Conservation (phyloP, 306 rosid genomes). For the Quillaja saponaria region DNA sequence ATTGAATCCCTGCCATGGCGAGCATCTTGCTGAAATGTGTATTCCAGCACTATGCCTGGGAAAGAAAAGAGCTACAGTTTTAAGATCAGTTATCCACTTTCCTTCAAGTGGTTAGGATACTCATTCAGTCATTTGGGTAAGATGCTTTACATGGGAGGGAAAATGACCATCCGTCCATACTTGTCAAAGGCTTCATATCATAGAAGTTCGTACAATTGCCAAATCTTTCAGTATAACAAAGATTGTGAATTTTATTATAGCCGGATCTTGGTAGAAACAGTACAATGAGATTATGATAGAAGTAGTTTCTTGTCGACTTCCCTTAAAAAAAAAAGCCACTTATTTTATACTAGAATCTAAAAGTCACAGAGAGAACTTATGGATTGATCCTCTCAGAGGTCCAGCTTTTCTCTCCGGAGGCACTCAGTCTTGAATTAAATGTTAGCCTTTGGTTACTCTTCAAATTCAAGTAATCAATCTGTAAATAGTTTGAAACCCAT, state of each 20-base stretch:
- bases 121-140: constrained; percentile 16
- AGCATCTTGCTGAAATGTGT: constrained; percentile 21
- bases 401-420: constrained; percentile 64
- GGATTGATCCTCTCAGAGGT: constrained; percentile 63
- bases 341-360: constrained; percentile 20
- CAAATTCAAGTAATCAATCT: constrained; percentile 92
- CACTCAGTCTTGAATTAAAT: constrained; percentile 45
- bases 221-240: neutral
- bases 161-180: constrained; percentile 1
- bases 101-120: constrained; percentile 7
- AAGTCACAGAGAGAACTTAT: constrained; percentile 28
- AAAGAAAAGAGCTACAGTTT: neutral
- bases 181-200: constrained; percentile 16
- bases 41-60: constrained; percentile 1
- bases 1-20: constrained; percentile 1
- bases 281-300: constrained; percentile 18
- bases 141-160: constrained; percentile 16
- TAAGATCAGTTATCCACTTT: constrained; percentile 23
- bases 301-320: constrained; percentile 11
- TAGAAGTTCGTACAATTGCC: constrained; percentile 2
- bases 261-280: constrained; percentile 6
- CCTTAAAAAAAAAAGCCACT: constrained; percentile 13
- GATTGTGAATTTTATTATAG: neutral
- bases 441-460: constrained; percentile 67
- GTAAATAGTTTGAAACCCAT: constrained; percentile 27